Base-by-base conservation (phyloP, 768 basidiomycete species). In the Leccinum broughii region DNA sequence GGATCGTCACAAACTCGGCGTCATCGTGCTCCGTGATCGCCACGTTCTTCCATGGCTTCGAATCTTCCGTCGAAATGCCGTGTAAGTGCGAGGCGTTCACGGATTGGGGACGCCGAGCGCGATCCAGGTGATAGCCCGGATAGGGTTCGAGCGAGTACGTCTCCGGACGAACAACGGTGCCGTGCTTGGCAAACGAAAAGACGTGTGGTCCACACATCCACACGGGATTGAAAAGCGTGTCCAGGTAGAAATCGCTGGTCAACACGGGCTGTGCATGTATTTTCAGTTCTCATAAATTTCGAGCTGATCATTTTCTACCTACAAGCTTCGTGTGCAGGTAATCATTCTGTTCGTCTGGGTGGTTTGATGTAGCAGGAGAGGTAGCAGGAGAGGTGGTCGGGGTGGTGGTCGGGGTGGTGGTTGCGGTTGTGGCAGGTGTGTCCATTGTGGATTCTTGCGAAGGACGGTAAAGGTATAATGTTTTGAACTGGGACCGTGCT, bases 221-320 rank as follows among this genome's bases (percentile, higher is more conserved):
- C 28, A 28, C 28, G 28, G 28, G 28, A 28, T 28, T 28, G 28
- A 28, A 28, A 28, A 28, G 58, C 72, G 78, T 35, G 80, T 85
- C 62, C 71, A 77, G 32, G 79, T 83, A 65, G 80, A 86, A 70
- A 84, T 87, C 71, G 0, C 17, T 26, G 37, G 60, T 46, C 15
- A 10, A 32, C 14, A 5, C 24, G 24, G 48, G 34, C 59, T 64
- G 26, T 1, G 3, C 15, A 6, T 52, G 22, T 20, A 8, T 34
- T 13, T 37, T 66, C 4, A 65, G 20, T 4, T 4, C 6, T 10
- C 14, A 4, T 1, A 15, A 3, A 3, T 26, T 24, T 20, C 4
- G 24, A 17, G 37, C 4, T 9, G n/a, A 28, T 28, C 28, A 39
- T 9, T 8, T 15, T 7, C 2, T 0, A 39, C 55, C 17, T 49